phyloP scores from a whole-genome alignment of 805 yeast species.

The Lipomyces spencermartinsiae region DNA sequence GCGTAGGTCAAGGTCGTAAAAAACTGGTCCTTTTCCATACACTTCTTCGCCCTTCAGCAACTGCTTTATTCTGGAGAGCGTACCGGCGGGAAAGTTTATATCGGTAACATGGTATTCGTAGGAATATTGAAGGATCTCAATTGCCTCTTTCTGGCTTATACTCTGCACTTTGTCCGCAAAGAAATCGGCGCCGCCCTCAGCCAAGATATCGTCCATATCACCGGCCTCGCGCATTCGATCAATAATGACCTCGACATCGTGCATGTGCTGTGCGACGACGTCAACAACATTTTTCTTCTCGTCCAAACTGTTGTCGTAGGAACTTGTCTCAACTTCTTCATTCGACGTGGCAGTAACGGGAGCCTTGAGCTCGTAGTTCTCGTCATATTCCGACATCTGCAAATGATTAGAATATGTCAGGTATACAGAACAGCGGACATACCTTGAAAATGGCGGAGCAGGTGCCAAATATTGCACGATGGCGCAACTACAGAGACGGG shows the following conservation, averaged over 20 bases:
- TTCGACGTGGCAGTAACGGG: background rate
- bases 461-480: background rate
- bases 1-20: constrained; percentile 46
- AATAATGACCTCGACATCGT: constrained; percentile 20
- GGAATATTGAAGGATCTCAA: constrained; percentile 49
- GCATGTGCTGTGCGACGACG: constrained; percentile 8
- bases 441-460: background rate
- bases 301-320: constrained; percentile 13
- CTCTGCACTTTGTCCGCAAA: constrained; percentile 52
- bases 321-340: constrained; percentile 4
- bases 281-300: constrained; percentile 17
- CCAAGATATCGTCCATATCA: constrained; percentile 35
- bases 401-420: background rate
- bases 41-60: constrained; percentile 45
- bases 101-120: constrained; percentile 52
- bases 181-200: constrained; percentile 43
- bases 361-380: constrained; percentile 2
- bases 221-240: constrained; percentile 35
- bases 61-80: constrained; percentile 45
- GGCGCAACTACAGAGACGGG: background rate
- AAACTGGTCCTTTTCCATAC: constrained; percentile 28
- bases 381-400: background rate
- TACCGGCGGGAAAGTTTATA: constrained; percentile 53
- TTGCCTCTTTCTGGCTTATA: constrained; percentile 48
- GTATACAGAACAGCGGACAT: background rate